Evolutionary conservation across 139 green algal genomes (phyloP).

Genomic region (Ostreobium quekettii): DNA sequence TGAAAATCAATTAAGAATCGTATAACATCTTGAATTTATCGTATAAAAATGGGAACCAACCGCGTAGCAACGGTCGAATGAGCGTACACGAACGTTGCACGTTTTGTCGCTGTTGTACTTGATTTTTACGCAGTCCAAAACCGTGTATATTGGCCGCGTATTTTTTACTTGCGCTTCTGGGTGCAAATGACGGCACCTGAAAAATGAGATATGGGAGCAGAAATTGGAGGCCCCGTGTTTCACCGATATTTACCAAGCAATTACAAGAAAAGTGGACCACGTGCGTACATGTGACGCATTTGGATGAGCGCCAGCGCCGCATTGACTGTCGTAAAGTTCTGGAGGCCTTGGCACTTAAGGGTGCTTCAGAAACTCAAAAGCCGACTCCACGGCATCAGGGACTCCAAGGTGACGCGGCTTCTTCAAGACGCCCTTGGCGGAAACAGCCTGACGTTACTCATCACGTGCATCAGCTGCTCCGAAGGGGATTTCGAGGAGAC

Average conservation of each 20-base stretch:
- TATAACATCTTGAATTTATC: too few species aligned
- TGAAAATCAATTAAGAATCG: too few species aligned
- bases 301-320: neutral
- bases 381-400: slow-evolving; percentile 11
- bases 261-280: neutral
- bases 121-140: too few species aligned
- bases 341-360: neutral
- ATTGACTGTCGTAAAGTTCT: neutral
- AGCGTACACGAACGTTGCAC: too few species aligned
- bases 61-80: too few species aligned
- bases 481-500: slow-evolving; percentile 66
- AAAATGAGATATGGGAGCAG: neutral
- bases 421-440: slow-evolving; percentile 64
- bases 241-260: neutral
- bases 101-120: too few species aligned
- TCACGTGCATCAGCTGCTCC: slow-evolving; percentile 50
- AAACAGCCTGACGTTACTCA: slow-evolving; percentile 54
- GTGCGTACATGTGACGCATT: too few species aligned
- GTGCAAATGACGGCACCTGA: too few species aligned
- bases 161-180: too few species aligned
- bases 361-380: neutral
- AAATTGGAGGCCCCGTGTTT: neutral
- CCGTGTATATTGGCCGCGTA: too few species aligned
- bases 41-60: too few species aligned
- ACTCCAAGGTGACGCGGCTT: slow-evolving; percentile 61